These are phyloP conservation scores for Aethionema arabicum DNA, from an alignment of 345 rosid species.

Conservation along the genomic window DNA sequence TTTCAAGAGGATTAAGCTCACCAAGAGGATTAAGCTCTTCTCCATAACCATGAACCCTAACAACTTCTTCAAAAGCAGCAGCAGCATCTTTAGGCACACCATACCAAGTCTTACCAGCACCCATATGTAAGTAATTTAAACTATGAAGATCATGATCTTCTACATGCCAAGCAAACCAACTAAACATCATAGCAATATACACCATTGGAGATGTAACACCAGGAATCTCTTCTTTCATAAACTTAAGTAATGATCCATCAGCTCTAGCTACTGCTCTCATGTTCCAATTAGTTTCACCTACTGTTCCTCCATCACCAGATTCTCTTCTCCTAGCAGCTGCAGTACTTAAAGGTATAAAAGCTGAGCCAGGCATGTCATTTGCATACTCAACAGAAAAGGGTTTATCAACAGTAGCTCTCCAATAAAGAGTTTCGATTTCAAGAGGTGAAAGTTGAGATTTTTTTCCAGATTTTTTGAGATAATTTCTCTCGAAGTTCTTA, in stretches of 20 bases:
- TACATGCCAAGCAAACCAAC: constrained; percentile 99
- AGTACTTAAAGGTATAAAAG: constrained; percentile 53
- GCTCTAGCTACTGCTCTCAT: constrained; percentile 96
- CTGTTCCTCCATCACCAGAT: constrained; percentile 57
- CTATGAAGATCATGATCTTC: constrained; percentile 99
- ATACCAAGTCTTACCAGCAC: constrained; percentile 97
- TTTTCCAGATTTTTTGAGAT: constrained; percentile 59
- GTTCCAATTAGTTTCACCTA: constrained; percentile 94
- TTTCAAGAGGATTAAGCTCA: constrained; percentile 32
- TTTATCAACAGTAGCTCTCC: constrained; percentile 93
- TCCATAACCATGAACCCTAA: constrained; percentile 90
- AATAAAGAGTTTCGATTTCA: constrained; percentile 81
- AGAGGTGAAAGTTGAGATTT: constrained; percentile 62
- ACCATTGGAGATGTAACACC: constrained; percentile 99
- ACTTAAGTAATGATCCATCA: constrained; percentile 82
- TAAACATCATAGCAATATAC: constrained; percentile 92
- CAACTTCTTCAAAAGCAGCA: constrained; percentile 92
- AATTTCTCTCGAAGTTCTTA: constrained; percentile 63
- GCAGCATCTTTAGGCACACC: constrained; percentile 96
- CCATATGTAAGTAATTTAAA: constrained; percentile 95
- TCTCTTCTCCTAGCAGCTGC: constrained; percentile 50
- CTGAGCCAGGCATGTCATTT: constrained; percentile 99
- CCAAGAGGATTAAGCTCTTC: constrained; percentile 96
- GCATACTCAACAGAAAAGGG: constrained; percentile 97
- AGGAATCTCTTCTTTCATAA: constrained; percentile 97